phyloP scores from a whole-genome alignment of 768 basidiomycete genomes.

The Phylloporus scabripes region DNA sequence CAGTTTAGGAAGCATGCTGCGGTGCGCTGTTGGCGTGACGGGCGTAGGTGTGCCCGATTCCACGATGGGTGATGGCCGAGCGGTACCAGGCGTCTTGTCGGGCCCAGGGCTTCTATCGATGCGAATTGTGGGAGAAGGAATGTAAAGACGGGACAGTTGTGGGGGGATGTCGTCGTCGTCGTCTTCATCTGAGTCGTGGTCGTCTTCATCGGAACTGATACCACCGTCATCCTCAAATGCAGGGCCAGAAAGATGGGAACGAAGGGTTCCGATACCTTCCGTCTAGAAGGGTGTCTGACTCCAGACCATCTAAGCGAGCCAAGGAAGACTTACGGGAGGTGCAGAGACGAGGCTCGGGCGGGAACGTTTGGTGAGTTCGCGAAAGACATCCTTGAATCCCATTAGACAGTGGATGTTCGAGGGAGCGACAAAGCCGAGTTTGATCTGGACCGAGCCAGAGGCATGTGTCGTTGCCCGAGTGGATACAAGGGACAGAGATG shows the following conservation, averaged over 20 bases:
- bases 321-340: slow-evolving; percentile 57
- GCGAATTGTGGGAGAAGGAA: slow-evolving; percentile 17
- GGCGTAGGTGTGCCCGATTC: slow-evolving; percentile 23
- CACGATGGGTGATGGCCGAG: slow-evolving; percentile 17
- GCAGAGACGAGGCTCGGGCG: slow-evolving; percentile 66
- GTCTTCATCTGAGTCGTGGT: slow-evolving; percentile 30
- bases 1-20: slow-evolving; percentile 30
- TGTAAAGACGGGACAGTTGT: slow-evolving; percentile 20
- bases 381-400: slow-evolving; percentile 56
- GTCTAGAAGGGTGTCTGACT: slow-evolving; percentile 43
- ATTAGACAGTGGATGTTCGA: slow-evolving; percentile 40
- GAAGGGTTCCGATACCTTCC: slow-evolving; percentile 79
- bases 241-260: slow-evolving; percentile 50
- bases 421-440: slow-evolving; percentile 52
- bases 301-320: neutral
- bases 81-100: slow-evolving; percentile 20
- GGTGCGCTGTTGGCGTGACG: slow-evolving; percentile 25
- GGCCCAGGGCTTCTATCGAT: slow-evolving; percentile 15
- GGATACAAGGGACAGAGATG: slow-evolving; percentile 42
- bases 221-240: slow-evolving; percentile 76
- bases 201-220: slow-evolving; percentile 50
- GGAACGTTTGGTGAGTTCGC: slow-evolving; percentile 57
- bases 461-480: slow-evolving; percentile 43
- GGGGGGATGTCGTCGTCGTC: slow-evolving; percentile 29
- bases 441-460: slow-evolving; percentile 51